Evolutionary conservation across 805 yeast genomes (phyloP).

Genomic region (Millerozyma miso): DNA sequence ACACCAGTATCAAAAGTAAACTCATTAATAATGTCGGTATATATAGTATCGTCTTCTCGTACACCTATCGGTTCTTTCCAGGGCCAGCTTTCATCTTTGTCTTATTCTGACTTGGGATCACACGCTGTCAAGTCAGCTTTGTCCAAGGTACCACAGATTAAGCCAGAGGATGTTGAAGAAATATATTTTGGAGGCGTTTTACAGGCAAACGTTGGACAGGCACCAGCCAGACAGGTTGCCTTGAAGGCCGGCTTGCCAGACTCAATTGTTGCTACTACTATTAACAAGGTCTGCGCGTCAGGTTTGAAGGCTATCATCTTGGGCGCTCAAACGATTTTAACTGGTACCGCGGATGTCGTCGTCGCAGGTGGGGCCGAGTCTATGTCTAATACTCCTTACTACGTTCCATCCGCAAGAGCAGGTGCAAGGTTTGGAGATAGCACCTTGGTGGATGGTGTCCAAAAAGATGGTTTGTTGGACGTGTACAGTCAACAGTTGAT

Average conservation of each 20-base stretch:
- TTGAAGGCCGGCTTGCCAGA: constrained; percentile 82
- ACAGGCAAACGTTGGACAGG: constrained; percentile 93
- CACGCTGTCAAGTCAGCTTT: constrained; percentile 89
- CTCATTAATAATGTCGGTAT: constrained; percentile 43
- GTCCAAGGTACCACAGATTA: constrained; percentile 74
- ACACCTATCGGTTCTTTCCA: constrained; percentile 96
- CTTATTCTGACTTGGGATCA: constrained; percentile 84
- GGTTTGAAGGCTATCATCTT: constrained; percentile 89
- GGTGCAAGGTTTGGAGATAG: constrained; percentile 91
- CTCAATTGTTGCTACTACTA: constrained; percentile 78
- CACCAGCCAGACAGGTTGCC: constrained; percentile 98
- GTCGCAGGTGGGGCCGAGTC: constrained; percentile 98
- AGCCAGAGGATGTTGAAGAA: constrained; percentile 79
- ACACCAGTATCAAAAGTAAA: not conserved
- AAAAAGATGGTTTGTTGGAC: constrained; percentile 89
- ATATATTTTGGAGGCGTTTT: constrained; percentile 89
- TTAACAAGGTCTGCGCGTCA: constrained; percentile 96
- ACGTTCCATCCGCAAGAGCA: constrained; percentile 75
- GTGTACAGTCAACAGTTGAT: constrained; percentile 84
- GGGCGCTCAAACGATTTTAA: constrained; percentile 84
- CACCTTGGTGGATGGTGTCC: constrained; percentile 78
- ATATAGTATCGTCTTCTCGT: constrained; percentile 87
- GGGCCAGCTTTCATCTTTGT: constrained; percentile 71
- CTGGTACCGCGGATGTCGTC: constrained; percentile 88
- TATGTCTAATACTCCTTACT: constrained; percentile 95